Conservation (phyloP, 1,284 basidiomycete species). For the Somion occarium region DNA sequence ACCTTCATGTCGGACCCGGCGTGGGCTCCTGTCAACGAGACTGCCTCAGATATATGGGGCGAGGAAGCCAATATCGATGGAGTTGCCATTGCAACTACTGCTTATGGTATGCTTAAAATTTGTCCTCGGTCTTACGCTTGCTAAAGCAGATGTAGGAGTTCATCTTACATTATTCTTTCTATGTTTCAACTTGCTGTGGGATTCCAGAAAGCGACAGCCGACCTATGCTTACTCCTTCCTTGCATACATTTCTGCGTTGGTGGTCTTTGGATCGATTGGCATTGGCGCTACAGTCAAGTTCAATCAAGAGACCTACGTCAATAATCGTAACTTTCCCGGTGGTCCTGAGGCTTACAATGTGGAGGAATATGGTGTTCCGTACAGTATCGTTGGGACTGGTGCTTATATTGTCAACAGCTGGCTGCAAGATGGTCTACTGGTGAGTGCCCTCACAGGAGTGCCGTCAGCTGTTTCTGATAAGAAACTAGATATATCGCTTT, state of each 20-base stretch:
- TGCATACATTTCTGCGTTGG: slow-evolving; percentile 16
- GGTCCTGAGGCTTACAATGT: slow-evolving; percentile 19
- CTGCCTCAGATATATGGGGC: no score
- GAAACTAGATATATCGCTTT: not conserved
- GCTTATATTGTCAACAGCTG: slow-evolving; percentile 5
- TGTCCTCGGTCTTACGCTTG: no score
- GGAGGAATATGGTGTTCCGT: not conserved
- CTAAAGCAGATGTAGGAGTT: no score
- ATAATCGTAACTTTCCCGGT: slow-evolving; percentile 23
- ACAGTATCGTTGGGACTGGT: slow-evolving; percentile 4
- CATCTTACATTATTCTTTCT: slow-evolving; percentile 9
- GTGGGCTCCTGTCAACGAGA: no score
- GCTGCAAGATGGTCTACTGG: slow-evolving; percentile 8
- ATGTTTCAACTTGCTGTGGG: slow-evolving; percentile 6
- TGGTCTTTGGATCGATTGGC: slow-evolving; percentile 19
- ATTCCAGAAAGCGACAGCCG: not conserved
- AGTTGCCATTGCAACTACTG: slow-evolving; percentile 1
- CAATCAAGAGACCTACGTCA: slow-evolving; percentile 21
- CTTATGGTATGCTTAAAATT: slow-evolving; percentile 2
- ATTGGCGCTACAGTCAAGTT: slow-evolving; percentile 18
- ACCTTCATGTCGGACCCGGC: no score
- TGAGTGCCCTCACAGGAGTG: no score
- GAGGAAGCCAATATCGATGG: slow-evolving; percentile 3
- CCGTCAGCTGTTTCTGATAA: no score
- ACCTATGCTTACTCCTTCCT: slow-evolving; percentile 1